phyloP scores from a whole-genome alignment of 2,329 filamentous ascomycete species.

The Pyrenophora graminea region DNA sequence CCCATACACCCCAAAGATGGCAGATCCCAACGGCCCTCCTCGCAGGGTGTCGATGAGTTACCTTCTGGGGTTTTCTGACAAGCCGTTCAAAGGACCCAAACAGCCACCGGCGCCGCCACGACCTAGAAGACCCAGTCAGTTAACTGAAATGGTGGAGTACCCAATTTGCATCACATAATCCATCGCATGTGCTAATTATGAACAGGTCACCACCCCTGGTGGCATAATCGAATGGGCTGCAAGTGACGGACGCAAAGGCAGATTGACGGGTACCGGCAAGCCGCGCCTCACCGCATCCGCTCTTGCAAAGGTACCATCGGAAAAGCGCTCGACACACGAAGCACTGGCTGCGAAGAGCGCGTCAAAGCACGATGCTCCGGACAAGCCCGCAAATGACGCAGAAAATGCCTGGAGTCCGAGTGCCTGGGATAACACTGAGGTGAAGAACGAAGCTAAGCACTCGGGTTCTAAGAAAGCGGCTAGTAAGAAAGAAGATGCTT shows the following conservation, averaged over 20 bases:
- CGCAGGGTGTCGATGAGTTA: constrained; percentile 34
- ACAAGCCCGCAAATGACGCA: neutral
- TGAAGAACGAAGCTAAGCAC: neutral
- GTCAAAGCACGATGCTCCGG: constrained; percentile 5
- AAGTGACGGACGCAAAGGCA: constrained; percentile 40
- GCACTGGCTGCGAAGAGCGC: neutral
- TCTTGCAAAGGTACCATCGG: constrained; percentile 17
- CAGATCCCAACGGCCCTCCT: constrained; percentile 11
- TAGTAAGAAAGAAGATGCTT: neutral
- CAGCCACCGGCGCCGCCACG: constrained; percentile 9
- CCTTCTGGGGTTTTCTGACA: constrained; percentile 36
- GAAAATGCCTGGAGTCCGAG: neutral
- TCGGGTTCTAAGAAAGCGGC: constrained; percentile 4
- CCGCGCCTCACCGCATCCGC: constrained; percentile 19
- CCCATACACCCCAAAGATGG: constrained; percentile 14
- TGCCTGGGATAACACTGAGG: neutral
- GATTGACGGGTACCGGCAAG: constrained; percentile 22
- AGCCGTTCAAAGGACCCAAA: constrained; percentile 33
- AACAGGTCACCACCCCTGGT: constrained; percentile 28
- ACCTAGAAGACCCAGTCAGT: constrained; percentile 5
- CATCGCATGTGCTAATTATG: constrained; percentile 1
- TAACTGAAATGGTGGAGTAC: constrained; percentile 21
- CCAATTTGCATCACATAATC: fast-evolving
- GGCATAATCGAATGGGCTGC: constrained; percentile 39
- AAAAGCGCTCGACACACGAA: constrained; percentile 8